Conservation (phyloP, 164 flowering plant genomes). For the Warburgia ugandensis region DNA sequence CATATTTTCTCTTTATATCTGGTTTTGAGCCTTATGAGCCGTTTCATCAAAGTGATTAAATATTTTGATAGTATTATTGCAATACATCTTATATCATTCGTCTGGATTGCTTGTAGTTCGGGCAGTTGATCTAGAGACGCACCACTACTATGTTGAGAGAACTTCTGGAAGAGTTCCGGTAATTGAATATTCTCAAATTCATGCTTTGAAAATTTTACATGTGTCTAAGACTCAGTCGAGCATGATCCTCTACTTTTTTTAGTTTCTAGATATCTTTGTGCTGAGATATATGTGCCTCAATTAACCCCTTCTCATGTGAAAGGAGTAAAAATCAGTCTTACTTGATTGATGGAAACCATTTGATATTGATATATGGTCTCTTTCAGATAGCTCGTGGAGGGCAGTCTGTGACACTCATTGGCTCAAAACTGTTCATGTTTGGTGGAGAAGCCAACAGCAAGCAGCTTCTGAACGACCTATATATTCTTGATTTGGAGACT, state of each 20-base stretch:
- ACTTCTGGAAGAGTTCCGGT: conserved; percentile 83
- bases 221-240: neutral
- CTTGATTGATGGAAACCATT: neutral
- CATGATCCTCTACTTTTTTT: neutral
- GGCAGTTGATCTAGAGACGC: conserved; percentile 60
- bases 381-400: conserved; percentile 86
- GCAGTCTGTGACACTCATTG: conserved; percentile 67
- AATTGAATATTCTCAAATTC: conserved; percentile 10
- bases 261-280: neutral
- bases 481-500: conserved; percentile 73
- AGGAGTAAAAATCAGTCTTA: conserved; percentile 3
- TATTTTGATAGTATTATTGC: too few species aligned
- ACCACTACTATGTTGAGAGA: conserved; percentile 43
- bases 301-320: neutral
- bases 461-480: conserved; percentile 62
- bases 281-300: neutral
- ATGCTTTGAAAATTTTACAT: neutral
- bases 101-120: conserved; percentile 46
- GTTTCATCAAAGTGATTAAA: neutral
- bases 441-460: conserved; percentile 80
- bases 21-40: neutral
- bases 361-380: neutral
- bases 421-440: conserved; percentile 72
- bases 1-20: neutral
- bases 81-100: conserved; percentile 10